A percentile compares a stretch with the other conserved stretches of the same genome.
Conservation (phyloP, 768 basidiomycete species). For the Scleroderma citrinum region DNA sequence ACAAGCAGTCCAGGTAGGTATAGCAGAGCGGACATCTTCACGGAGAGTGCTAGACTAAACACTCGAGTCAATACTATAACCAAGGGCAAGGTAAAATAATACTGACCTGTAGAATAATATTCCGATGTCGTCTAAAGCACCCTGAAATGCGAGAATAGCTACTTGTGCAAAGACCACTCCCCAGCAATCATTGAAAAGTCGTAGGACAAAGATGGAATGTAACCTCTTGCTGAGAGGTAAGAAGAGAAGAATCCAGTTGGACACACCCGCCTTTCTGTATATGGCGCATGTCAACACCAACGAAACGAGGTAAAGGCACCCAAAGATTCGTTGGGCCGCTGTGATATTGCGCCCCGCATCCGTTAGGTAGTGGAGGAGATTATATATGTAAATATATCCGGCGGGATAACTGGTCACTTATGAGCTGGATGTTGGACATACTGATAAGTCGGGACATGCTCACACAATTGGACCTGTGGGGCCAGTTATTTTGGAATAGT, state of each 20-base stretch:
- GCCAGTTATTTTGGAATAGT: conserved; percentile 78
- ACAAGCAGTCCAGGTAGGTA: conserved; percentile 88
- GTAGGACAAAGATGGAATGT: conserved; percentile 87
- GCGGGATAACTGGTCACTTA: conserved; percentile 75
- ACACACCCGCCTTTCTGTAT: conserved; percentile 55
- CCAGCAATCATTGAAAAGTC: conserved; percentile 97
- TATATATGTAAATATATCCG: conserved; percentile 83
- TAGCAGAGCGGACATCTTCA: conserved; percentile 92
- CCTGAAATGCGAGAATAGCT: conserved; percentile 61
- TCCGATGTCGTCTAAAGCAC: conserved; percentile 53
- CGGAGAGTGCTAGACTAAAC: conserved; percentile 57
- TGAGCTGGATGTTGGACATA: background rate
- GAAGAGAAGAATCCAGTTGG: conserved; percentile 68
- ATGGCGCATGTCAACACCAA: conserved; percentile 61
- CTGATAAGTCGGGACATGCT: conserved; percentile 16
- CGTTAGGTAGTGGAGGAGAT: conserved; percentile 59
- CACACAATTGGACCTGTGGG: conserved; percentile 94
- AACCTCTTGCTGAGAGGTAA: conserved; percentile 87
- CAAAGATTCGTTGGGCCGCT: conserved; percentile 76
- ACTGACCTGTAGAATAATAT: conserved; percentile 70
- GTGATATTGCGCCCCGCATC: conserved; percentile 52
- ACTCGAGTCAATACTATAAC: conserved; percentile 1
- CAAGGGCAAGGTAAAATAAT: background rate
- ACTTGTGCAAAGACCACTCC: conserved; percentile 59
- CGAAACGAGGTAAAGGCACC: conserved; percentile 61